Evolutionary conservation across 495 filamentous ascomycete genomes (phyloP), one percentile per base, ranked within the genome.

Genomic region (Trichoderma orchidacearum): DNA sequence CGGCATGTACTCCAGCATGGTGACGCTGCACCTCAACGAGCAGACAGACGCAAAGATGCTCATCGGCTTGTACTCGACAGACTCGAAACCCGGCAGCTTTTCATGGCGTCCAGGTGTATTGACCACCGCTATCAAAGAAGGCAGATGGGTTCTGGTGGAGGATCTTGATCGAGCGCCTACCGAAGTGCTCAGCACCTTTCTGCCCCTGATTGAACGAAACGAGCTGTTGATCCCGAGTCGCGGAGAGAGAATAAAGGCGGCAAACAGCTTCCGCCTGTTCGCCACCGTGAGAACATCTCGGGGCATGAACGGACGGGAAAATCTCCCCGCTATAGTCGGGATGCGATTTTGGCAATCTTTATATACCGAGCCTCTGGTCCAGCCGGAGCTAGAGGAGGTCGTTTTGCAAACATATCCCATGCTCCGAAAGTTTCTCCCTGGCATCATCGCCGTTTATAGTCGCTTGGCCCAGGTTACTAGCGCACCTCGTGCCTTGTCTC

Each of bases 31-130:
- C 65, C 75, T 99, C 29, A 96, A 96, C 63, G 94, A 96, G 67
- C 94, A 99, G 69, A 95, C 87, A 0, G 94, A 99, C 72, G 90
- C 90, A 0, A 99, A 96, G 63, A 84, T 93, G 68, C 80, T 99
- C 35, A 79, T 97, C 60, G 94, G 94, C 13, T 81, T 95, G 73
- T 96, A 99, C 68, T 84, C 90, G 7, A 90, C 89, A n/a, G 76
- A 76, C 28, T 85, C 85, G 15, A 86, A 84, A 45, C 88, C 89
- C 6, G 94, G 91, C 0, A 87, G 88, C 3, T 97, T 97, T 62
- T 79, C 76, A 28, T 99, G 94, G 94, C 82, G 85, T 53, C 81
- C 93, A n/a, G 94, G 94, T 68, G 86, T 96, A 12, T 72, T 99
- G 58, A 95, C 92, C 0, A 94, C 89, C 34, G 94, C 94, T 13